Base-by-base conservation (phyloP, 345 rosid genomes). In the Moringa oleifera region DNA sequence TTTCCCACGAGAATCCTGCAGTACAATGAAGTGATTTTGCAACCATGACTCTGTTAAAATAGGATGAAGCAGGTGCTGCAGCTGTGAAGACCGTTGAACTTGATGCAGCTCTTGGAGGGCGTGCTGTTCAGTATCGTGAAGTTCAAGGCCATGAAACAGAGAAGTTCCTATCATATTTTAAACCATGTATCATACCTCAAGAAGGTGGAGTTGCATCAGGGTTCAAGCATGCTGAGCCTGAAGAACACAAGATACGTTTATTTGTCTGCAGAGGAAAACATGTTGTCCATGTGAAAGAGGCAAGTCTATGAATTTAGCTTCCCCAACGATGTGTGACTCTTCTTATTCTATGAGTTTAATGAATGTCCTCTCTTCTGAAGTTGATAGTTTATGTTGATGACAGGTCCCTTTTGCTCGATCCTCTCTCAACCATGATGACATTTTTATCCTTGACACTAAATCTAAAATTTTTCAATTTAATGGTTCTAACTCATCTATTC, bases 81-180 rank as follows among this genome's bases (percentile, higher is more conserved):
- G 95, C 95, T 54, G 64, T 89, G 66, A 89, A 81, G 82, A 91
- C 97, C 57, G 91, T 95, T 69, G 99, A 95, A 67, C 78, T 95
- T 51, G 99, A 95, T 85, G 97, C 99, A 56, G 91, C 96, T 19
- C 96, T 95, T 63, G 99, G 99, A 65, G 99, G 99, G 41, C 96
- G 96, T 69, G 99, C 96, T 49, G 97, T 95, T 61, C 99, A 95
- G 69, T 95, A 91, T 79, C 91, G 98, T 74, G 99, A 95, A 84
- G 82, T 80, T 18, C 99, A 95, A 66, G 94, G 98, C 59, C 94
- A 95, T 20, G 99, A 95, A 73, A 84, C 95, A 0, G 98, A 91
- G 71, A 95, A 84, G 80, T 95, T 95, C 66, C 80, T 91, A 51
- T 95, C 99, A 4, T 87, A 89, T 71, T 95, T 95, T 59, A 95